phyloP scores from a whole-genome alignment of 2,329 filamentous ascomycete genomes.

The Colletotrichum sp. region DNA sequence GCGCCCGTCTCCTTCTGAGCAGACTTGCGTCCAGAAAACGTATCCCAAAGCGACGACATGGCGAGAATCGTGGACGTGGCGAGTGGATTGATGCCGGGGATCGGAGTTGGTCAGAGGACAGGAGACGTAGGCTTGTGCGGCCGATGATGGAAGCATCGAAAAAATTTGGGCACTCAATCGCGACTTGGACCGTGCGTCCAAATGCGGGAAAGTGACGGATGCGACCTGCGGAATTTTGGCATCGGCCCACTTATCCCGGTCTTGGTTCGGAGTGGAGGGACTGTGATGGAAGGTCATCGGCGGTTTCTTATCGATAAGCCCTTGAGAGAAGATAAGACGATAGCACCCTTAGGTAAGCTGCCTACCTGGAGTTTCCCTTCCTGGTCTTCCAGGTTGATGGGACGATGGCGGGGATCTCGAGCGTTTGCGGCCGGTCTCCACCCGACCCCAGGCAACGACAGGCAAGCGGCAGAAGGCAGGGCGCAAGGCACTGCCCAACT shows the following conservation, averaged over 20 bases:
- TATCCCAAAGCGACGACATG: conserved; percentile 67
- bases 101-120: conserved; percentile 6
- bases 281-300: background rate
- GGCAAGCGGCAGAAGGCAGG: background rate
- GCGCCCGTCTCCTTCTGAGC: conserved; percentile 36
- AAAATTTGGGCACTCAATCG: conserved; percentile 24
- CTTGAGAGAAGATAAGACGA: background rate
- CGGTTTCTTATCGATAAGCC: background rate
- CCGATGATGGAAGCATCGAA: conserved; percentile 23
- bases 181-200: conserved; percentile 23
- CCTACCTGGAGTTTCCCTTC: background rate
- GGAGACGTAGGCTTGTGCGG: conserved; percentile 8
- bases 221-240: background rate
- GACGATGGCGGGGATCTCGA: background rate
- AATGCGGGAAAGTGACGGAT: conserved; percentile 6
- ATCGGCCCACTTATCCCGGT: conserved; percentile 4
- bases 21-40: conserved; percentile 64
- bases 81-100: conserved; percentile 10
- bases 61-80: conserved; percentile 23
- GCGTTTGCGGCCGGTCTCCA: background rate
- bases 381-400: background rate
- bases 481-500: background rate
- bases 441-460: background rate
- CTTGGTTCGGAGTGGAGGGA: background rate
- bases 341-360: background rate